These are phyloP conservation scores for Anisodus tanguticus DNA, from an alignment of 257 asterid species.

Conservation along the genomic window DNA sequence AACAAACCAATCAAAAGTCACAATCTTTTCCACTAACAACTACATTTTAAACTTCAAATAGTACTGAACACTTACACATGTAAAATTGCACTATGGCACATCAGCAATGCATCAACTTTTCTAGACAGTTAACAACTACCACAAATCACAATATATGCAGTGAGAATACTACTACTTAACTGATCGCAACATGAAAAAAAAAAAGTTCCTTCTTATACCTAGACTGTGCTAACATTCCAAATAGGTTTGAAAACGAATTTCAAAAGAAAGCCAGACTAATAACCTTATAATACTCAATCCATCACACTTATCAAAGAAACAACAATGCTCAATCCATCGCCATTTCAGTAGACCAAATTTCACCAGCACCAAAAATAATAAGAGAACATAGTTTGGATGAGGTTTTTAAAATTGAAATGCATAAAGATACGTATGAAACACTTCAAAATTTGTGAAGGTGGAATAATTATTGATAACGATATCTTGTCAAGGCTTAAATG, in stretches of 20 bases:
- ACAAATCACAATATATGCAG: background rate
- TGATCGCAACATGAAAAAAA: background rate
- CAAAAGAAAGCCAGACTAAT: background rate
- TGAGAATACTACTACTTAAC: background rate
- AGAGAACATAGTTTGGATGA: background rate
- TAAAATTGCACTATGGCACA: background rate
- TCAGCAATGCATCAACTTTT: background rate
- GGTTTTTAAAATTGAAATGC: background rate
- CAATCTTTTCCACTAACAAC: background rate
- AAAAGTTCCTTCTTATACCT: background rate
- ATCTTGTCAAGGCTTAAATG: background rate
- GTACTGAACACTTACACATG: background rate
- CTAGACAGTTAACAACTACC: background rate
- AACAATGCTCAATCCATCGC: background rate
- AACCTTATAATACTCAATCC: background rate
- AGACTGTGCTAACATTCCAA: background rate
- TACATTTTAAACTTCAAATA: background rate
- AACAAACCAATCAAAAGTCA: too few relatives aligned
- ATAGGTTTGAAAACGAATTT: too few relatives aligned
- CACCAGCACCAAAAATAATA: background rate
- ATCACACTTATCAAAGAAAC: background rate
- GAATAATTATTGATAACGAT: background rate
- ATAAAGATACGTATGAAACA: background rate
- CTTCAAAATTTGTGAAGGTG: background rate
- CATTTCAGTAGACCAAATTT: background rate